A percentile compares a stretch with the other conserved stretches of the same genome.
Evolutionary conservation across 2,329 filamentous ascomycete species (phyloP).

Genomic region (Talaromyces pinophilus): DNA sequence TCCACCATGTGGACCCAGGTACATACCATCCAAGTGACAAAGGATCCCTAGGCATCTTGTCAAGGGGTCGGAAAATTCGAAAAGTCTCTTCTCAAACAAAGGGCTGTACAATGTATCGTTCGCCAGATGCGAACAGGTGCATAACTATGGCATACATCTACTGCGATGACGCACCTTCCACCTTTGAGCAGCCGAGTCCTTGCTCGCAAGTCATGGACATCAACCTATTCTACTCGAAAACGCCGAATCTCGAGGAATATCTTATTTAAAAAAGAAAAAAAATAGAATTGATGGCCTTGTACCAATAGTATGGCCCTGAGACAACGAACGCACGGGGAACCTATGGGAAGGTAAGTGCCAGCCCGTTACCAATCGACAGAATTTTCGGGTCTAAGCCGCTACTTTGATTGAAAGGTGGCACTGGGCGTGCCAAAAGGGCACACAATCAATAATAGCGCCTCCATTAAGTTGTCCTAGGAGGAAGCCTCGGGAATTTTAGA

Average conservation of each 20-base stretch:
- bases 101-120: background rate
- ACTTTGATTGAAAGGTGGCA: background rate
- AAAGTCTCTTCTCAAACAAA: background rate
- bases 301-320: background rate
- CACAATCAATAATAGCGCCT: slow-evolving; percentile 18
- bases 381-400: slow-evolving; percentile 12
- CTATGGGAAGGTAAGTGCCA: background rate
- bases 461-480: slow-evolving; percentile 17
- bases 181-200: background rate
- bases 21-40: slow-evolving; percentile 16
- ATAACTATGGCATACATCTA: background rate
- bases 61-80: background rate
- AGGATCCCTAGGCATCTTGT: background rate
- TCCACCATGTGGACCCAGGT: slow-evolving; percentile 22
- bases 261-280: background rate
- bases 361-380: background rate
- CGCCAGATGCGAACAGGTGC: background rate
- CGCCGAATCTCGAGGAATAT: background rate
- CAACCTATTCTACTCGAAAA: background rate
- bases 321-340: background rate
- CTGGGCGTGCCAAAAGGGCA: slow-evolving; percentile 1
- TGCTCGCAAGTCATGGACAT: background rate
- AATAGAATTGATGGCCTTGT: background rate
- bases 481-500: slow-evolving; percentile 11
- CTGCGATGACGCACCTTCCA: background rate